A percentile compares a stretch with the other conserved stretches of the same genome.
These are phyloP conservation scores for Priceomyces melissophilus DNA, from an alignment of 805 yeast genomes.

Conservation along the genomic window DNA sequence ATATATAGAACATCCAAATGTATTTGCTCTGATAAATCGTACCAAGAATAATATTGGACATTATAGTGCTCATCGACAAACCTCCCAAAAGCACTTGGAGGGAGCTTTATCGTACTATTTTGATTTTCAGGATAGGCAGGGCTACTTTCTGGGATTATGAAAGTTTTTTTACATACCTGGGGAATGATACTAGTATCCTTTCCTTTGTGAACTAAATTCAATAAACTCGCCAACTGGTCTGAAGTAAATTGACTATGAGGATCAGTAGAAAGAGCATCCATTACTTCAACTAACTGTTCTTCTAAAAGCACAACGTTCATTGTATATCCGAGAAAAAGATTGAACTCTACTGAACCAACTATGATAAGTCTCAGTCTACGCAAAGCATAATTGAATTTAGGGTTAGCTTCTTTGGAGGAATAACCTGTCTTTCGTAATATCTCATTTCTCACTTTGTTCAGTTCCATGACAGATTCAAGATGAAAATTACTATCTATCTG, in stretches of 20 bases:
- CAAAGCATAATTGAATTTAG: slow-evolving; percentile 31
- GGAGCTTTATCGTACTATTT: slow-evolving; percentile 14
- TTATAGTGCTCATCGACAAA: slow-evolving; percentile 3
- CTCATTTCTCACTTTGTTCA: slow-evolving; percentile 10
- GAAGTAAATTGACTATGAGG: slow-evolving; percentile 15
- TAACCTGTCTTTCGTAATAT: slow-evolving; percentile 32
- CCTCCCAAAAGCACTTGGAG: slow-evolving; percentile 20
- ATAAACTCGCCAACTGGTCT: slow-evolving; percentile 22
- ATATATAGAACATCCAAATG: slow-evolving; percentile 35
- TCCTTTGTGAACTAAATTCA: slow-evolving; percentile 33
- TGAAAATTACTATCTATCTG: not conserved
- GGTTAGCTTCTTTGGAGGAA: slow-evolving; percentile 20
- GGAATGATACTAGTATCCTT: slow-evolving; percentile 24
- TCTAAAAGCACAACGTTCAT: slow-evolving; percentile 22
- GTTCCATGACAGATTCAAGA: slow-evolving; percentile 5
- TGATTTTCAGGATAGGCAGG: slow-evolving; percentile 29
- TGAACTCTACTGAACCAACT: slow-evolving; percentile 16
- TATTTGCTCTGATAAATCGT: slow-evolving; percentile 50
- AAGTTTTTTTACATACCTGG: slow-evolving; percentile 15
- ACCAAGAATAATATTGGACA: slow-evolving; percentile 39
- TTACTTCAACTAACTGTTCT: slow-evolving; percentile 21
- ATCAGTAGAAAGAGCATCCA: slow-evolving; percentile 20
- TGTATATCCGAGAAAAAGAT: slow-evolving; percentile 32
- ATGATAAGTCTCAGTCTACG: slow-evolving; percentile 22
- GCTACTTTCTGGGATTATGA: slow-evolving; percentile 21